Evolutionary conservation across 2,329 filamentous ascomycete genomes (phyloP).

Genomic region (Alternaria sp.): DNA sequence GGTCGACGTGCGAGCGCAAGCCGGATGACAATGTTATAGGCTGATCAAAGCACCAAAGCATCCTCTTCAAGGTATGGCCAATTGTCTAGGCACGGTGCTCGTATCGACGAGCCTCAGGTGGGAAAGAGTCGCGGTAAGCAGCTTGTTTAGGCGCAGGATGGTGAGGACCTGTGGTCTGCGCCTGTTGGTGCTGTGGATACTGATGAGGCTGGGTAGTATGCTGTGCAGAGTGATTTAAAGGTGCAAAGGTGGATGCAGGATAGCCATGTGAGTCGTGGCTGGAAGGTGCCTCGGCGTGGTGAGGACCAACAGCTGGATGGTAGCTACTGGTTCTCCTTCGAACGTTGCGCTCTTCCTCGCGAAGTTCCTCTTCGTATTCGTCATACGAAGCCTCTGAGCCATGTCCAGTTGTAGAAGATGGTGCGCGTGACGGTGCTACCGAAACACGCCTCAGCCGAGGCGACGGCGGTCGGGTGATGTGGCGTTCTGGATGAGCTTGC

Average conservation of each 20-base stretch:
- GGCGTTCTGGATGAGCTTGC: conserved; percentile 59
- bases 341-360: conserved; percentile 45
- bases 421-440: conserved; percentile 33
- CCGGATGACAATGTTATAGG: not conserved
- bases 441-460: conserved; percentile 48
- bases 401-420: conserved; percentile 36
- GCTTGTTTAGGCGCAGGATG: conserved; percentile 13
- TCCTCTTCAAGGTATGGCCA: conserved; percentile 13
- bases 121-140: conserved; percentile 23
- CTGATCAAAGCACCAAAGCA: conserved; percentile 3
- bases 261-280: conserved; percentile 28
- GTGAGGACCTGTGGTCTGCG: conserved; percentile 9
- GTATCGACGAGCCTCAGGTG: conserved; percentile 24
- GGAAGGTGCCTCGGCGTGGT: conserved; percentile 28
- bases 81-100: conserved; percentile 35
- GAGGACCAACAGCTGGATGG: conserved; percentile 35
- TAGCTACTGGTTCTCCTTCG: conserved; percentile 47
- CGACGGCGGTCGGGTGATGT: conserved; percentile 53
- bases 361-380: conserved; percentile 38
- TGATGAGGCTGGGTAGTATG: conserved; percentile 9
- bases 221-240: conserved; percentile 22
- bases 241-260: conserved; percentile 23
- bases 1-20: not conserved
- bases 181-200: conserved; percentile 20
- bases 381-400: conserved; percentile 42